Percentiles rank a stretch among this genome's conserved stretches.
These are phyloP conservation scores for Beauveria pseudobassiana DNA, from an alignment of 2,329 filamentous ascomycete species.

Conservation along the genomic window DNA sequence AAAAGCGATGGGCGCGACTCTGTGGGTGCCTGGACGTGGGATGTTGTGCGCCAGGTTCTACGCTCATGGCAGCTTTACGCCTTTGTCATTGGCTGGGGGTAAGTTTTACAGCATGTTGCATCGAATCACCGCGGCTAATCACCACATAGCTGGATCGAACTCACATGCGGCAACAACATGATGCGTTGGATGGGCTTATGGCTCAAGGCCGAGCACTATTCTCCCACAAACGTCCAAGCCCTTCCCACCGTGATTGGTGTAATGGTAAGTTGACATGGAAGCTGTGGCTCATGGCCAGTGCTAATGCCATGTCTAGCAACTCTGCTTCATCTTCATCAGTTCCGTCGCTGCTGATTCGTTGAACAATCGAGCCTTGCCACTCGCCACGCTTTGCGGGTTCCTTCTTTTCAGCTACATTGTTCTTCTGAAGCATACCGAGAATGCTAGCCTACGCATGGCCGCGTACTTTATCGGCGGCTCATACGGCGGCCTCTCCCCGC, in stretches of 20 bases:
- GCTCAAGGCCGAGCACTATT: neutral
- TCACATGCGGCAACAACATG: conserved; percentile 11
- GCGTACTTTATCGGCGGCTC: conserved; percentile 11
- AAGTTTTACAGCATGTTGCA: neutral
- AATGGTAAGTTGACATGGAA: neutral
- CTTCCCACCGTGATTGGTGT: conserved; percentile 4
- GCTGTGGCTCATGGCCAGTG: too few species aligned
- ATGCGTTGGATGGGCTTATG: conserved; percentile 12
- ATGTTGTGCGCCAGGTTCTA: conserved; percentile 2
- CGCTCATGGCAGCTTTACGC: conserved; percentile 12
- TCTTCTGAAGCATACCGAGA: neutral
- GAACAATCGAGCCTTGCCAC: conserved; percentile 8
- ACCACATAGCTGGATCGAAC: neutral
- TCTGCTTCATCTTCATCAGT: conserved; percentile 10
- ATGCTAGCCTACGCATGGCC: conserved; percentile 1
- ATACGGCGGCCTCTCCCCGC: conserved; percentile 10
- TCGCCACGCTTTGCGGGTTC: neutral
- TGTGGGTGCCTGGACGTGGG: conserved; percentile 6
- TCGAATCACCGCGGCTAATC: neutral
- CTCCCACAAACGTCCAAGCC: conserved; percentile 2
- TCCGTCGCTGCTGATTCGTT: conserved; percentile 8
- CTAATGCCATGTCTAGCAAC: conserved; percentile 1
- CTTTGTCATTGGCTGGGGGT: conserved; percentile 13
- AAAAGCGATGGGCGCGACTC: conserved; percentile 9
- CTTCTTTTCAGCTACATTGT: conserved; percentile 11